Conservation (phyloP, 441 rosid genomes). For the Oxalis stricta region DNA sequence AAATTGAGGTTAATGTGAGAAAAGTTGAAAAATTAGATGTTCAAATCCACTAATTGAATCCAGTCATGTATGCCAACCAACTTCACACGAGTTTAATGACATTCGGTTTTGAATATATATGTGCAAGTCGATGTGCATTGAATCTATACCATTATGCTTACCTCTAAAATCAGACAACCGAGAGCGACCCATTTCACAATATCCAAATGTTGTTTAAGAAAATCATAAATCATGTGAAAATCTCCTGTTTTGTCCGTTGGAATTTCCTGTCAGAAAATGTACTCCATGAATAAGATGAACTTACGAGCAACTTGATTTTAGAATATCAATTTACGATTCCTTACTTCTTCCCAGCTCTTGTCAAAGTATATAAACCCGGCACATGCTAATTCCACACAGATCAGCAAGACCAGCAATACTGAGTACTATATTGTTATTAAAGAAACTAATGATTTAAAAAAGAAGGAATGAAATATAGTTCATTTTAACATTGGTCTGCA, state of each 20-base stretch:
- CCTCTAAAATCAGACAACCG: constrained; percentile 79
- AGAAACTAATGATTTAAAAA: constrained; percentile 29
- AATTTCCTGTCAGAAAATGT: constrained; percentile 42
- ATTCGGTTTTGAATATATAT: no score
- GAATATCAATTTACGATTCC: constrained; percentile 9
- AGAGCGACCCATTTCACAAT: constrained; percentile 91
- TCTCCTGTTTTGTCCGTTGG: constrained; percentile 84
- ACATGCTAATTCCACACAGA: constrained; percentile 76
- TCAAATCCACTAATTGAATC: no score
- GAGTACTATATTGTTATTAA: constrained; percentile 71
- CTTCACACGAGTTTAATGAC: no score
- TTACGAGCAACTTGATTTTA: not conserved
- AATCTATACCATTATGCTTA: constrained; percentile 13
- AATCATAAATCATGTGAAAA: constrained; percentile 57
- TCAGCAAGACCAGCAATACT: constrained; percentile 61
- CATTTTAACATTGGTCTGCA: no score
- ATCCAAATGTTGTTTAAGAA: constrained; percentile 72
- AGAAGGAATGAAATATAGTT: constrained; percentile 5
- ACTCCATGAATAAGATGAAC: not conserved
- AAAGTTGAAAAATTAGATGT: no score
- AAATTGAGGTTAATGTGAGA: no score
- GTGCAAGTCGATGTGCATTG: not conserved
- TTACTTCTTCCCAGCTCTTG: constrained; percentile 77
- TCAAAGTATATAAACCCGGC: constrained; percentile 88
- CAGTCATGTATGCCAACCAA: no score